Conservation (phyloP, 208 protist genomes). For the Wallacemonas sp. region DNA sequence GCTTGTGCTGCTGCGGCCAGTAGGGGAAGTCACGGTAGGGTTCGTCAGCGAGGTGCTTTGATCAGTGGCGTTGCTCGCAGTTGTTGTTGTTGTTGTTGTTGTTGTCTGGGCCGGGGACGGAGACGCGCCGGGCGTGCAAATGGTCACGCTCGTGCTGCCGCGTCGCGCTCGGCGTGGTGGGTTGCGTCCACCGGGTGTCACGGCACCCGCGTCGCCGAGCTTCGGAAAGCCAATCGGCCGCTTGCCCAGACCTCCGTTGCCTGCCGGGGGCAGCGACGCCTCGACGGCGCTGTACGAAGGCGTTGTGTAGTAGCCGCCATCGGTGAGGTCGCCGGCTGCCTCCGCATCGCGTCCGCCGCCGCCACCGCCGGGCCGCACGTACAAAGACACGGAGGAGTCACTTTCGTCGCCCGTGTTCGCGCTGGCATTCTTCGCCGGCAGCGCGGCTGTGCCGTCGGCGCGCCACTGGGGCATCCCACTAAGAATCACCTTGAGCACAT, state of each 20-base stretch:
- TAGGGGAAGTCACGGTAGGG: no score
- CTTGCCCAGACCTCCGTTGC: neutral
- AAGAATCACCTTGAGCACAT: neutral
- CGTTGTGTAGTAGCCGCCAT: conserved; percentile 16
- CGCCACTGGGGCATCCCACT: conserved; percentile 11
- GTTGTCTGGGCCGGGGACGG: neutral
- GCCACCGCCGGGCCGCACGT: neutral
- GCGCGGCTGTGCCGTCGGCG: conserved; percentile 1
- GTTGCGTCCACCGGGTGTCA: neutral
- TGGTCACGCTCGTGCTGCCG: conserved; percentile 11
- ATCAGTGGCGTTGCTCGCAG: no score
- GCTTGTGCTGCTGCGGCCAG: no score
- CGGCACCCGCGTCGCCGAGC: neutral
- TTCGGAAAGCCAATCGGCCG: neutral
- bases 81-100: neutral
- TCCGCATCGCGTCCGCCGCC: no score
- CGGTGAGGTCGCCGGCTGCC: neutral
- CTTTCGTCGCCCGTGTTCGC: neutral
- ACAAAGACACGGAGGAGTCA: conserved; percentile 1
- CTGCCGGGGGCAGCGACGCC: conserved; percentile 1
- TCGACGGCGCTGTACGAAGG: conserved; percentile 14
- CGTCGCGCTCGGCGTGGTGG: neutral
- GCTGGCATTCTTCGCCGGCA: neutral
- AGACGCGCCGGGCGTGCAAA: neutral
- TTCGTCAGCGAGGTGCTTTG: no score